A percentile compares a stretch with the other conserved stretches of the same genome.
Conservation (phyloP, 768 basidiomycete species). For the Leccinum truebloodii region DNA sequence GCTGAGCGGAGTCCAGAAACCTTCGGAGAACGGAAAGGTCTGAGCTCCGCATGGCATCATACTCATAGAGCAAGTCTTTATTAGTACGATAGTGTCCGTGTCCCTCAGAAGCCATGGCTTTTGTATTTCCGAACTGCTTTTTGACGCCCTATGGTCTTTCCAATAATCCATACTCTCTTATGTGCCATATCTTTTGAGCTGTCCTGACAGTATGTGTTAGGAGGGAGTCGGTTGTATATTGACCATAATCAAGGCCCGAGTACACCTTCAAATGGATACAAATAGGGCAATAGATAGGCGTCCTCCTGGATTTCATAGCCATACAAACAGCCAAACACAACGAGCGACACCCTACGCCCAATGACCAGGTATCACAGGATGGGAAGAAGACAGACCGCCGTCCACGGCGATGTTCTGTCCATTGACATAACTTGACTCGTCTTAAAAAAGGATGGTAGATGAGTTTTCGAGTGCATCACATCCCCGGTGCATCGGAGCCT, state of each 20-base stretch:
- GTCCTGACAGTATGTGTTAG: too few relatives aligned
- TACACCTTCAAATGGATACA: neutral
- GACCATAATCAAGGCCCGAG: neutral
- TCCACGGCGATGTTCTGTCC: slow-evolving; percentile 87
- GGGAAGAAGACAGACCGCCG: slow-evolving; percentile 79
- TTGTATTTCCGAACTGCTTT: too few relatives aligned
- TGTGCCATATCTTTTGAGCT: too few relatives aligned
- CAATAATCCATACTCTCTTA: too few relatives aligned
- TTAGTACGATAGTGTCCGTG: too few relatives aligned
- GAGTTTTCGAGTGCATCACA: slow-evolving; percentile 6
- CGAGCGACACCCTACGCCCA: slow-evolving; percentile 46
- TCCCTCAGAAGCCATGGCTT: too few relatives aligned
- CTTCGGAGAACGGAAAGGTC: too few relatives aligned
- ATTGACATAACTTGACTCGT: slow-evolving; percentile 91
- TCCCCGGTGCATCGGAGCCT: slow-evolving; percentile 19
- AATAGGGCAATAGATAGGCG: neutral
- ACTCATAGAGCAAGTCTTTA: neutral
- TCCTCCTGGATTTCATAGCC: neutral
- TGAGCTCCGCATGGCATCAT: neutral
- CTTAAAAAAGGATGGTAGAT: slow-evolving; percentile 38
- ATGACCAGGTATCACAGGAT: slow-evolving; percentile 77
- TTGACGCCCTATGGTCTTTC: too few relatives aligned
- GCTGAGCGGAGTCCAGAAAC: too few relatives aligned
- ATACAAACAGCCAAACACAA: slow-evolving; percentile 1
- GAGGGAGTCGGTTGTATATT: too few relatives aligned